A percentile compares a stretch with the other conserved stretches of the same genome.
Evolutionary conservation across 768 basidiomycete genomes (phyloP).

Genomic region (Lepiota brunneoincarnata): DNA sequence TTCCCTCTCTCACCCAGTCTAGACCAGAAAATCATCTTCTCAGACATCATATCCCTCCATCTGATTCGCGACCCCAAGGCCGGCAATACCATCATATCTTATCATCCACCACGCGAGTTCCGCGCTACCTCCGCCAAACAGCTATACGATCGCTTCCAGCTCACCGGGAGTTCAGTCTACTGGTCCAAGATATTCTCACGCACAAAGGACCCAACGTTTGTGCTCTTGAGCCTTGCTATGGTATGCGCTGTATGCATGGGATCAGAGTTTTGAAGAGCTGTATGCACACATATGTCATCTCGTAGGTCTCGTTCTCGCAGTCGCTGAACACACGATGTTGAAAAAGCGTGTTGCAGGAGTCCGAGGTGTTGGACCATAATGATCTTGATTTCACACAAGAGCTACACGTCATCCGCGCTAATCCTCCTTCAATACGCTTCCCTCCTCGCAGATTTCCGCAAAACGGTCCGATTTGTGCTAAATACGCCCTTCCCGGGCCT

Average conservation of each 20-base stretch:
- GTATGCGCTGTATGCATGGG: slow-evolving; percentile 54
- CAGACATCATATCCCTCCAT: slow-evolving; percentile 39
- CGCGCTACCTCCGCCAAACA: slow-evolving; percentile 29
- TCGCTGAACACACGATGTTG: neutral
- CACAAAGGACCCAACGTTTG: slow-evolving; percentile 45
- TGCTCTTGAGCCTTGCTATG: slow-evolving; percentile 45
- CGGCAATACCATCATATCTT: slow-evolving; percentile 40
- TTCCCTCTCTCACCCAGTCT: neutral
- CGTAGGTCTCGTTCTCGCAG: slow-evolving; percentile 25
- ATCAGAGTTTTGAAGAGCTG: slow-evolving; percentile 44
- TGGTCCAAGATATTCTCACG: slow-evolving; percentile 31
- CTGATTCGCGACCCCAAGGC: slow-evolving; percentile 29
- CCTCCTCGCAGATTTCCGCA: slow-evolving; percentile 45
- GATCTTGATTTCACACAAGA: slow-evolving; percentile 37
- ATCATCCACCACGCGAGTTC: slow-evolving; percentile 27
- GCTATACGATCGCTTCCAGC: slow-evolving; percentile 34
- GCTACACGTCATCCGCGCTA: slow-evolving; percentile 50
- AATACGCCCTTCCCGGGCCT: slow-evolving; percentile 41
- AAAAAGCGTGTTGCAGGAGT: slow-evolving; percentile 30
- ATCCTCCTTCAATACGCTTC: slow-evolving; percentile 48
- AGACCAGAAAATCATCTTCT: slow-evolving; percentile 26
- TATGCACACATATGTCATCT: slow-evolving; percentile 40
- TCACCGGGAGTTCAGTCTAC: slow-evolving; percentile 33
- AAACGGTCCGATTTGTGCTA: slow-evolving; percentile 42
- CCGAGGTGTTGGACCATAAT: slow-evolving; percentile 27